Evolutionary conservation across 257 asterid species (phyloP).

Genomic region (Vinca minor): DNA sequence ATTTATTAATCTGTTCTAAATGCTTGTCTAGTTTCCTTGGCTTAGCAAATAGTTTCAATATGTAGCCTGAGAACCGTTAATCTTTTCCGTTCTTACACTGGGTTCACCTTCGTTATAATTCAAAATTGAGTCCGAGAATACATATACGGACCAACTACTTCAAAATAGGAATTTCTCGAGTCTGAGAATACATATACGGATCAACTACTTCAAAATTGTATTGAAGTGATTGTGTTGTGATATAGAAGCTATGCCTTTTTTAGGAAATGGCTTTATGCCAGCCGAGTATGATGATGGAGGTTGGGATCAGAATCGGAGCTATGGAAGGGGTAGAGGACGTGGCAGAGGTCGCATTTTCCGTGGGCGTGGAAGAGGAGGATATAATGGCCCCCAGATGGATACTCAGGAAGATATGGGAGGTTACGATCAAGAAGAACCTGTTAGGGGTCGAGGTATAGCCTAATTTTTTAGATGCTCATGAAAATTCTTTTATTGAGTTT

Average conservation of each 20-base stretch:
- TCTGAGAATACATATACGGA: neutral
- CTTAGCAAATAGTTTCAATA: neutral
- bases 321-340: slow-evolving; percentile 71
- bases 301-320: slow-evolving; percentile 51
- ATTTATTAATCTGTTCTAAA: neutral
- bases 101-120: neutral
- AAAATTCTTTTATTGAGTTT: neutral
- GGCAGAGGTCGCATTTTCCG: slow-evolving; percentile 69
- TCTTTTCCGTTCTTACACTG: neutral
- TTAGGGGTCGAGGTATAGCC: slow-evolving; percentile 30
- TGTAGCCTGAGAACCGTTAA: neutral
- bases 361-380: slow-evolving; percentile 85
- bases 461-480: neutral
- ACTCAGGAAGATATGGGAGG: slow-evolving; percentile 46
- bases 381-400: slow-evolving; percentile 50
- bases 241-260: too few relatives aligned
- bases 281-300: slow-evolving; percentile 76
- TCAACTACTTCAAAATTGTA: too few relatives aligned
- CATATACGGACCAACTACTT: too few relatives aligned
- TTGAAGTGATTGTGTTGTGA: too few relatives aligned
- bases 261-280: slow-evolving; percentile 58
- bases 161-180: neutral
- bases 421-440: slow-evolving; percentile 61
- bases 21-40: neutral
- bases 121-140: neutral